Conservation (phyloP, 768 basidiomycete species). For the Trametes punicea region DNA sequence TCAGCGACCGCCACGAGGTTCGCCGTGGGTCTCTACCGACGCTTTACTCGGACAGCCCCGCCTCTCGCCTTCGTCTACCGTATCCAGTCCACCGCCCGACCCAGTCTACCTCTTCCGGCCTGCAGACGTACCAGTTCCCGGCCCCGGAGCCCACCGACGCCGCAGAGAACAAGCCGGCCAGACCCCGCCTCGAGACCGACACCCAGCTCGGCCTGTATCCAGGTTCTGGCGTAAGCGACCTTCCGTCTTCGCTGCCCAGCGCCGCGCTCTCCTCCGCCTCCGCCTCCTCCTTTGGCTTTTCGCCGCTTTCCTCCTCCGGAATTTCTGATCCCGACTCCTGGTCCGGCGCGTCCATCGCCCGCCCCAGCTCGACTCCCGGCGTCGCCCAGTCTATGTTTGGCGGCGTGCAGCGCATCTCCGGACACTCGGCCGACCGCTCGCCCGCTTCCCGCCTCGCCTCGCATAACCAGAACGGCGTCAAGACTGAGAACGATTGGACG, state of each 20-base stretch:
- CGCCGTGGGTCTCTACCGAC: conserved; percentile 66
- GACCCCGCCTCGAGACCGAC: conserved; percentile 51
- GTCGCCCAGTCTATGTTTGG: conserved; percentile 60
- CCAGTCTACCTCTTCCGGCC: conserved; percentile 31
- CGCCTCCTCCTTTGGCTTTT: conserved; percentile 45
- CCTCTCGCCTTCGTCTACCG: conserved; percentile 51
- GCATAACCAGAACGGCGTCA: conserved; percentile 24
- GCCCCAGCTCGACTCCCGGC: conserved; percentile 65
- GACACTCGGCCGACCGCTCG: conserved; percentile 53
- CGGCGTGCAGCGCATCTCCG: conserved; percentile 68
- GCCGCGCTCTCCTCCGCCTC: conserved; percentile 50
- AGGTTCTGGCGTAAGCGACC: conserved; percentile 40
- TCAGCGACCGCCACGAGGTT: conserved; percentile 56
- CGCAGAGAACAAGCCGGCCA: conserved; percentile 31
- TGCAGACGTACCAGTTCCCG: conserved; percentile 59
- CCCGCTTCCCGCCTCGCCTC: conserved; percentile 23
- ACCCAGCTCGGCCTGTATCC: conserved; percentile 43
- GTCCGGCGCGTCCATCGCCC: conserved; percentile 45
- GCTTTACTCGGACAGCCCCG: conserved; percentile 45
- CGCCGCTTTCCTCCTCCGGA: conserved; percentile 27
- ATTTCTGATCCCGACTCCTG: conserved; percentile 17
- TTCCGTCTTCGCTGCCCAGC: conserved; percentile 48
- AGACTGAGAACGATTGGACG: conserved; percentile 62
- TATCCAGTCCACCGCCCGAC: conserved; percentile 47
- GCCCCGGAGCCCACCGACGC: conserved; percentile 39